Base-by-base conservation (phyloP, 2,329 filamentous ascomycete genomes). In the Lecanicillium sp. region DNA sequence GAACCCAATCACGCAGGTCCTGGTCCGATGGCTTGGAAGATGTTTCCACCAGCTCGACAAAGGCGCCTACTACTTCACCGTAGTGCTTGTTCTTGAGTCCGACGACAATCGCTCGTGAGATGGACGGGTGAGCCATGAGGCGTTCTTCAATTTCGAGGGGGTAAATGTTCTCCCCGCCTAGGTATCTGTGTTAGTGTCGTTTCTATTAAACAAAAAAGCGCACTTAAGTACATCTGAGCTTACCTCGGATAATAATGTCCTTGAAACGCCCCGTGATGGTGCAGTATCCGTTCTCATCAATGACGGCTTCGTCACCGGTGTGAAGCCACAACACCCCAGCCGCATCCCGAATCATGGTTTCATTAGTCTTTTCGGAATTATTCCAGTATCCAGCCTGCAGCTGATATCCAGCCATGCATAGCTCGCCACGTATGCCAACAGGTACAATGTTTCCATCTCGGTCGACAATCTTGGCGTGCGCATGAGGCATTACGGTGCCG, bases 391-490 rank as follows among this genome's bases (percentile, higher is more conserved):
- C 75, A 3, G 70, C 71, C 54, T 82, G 83, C 9, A 89, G 65
- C 57, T 86, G 82, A 56, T 88, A 90, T 0, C 85, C 85, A 0
- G 80, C 74, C 31, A 88, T 84, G 55, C 83, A 87, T 16, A 90
- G 71, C 63, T 90, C 85, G 14, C 85, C 85, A 8, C 75, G 67
- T 25, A 69, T 61, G 16, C 85, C 85, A 12, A 85, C 59, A 0
- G 81, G 82, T 9, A 89, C 71, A 30, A 80, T 69, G 20, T 71
- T 66, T 14, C 82, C 80, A 13, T 78, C 67, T 20, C 72, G 66
- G 51, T 87, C 78, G 17, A 89, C 76, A 45, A 90, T 84, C 63
- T 92, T 94, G 36, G 85, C 84, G 29, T 74, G 71, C 3, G 78
- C 75, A 51, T 90, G 83, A 4, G 85, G 85, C 65, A 90, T 76